Base-by-base conservation (phyloP, 805 yeast genomes). In the Lipomyces spencermartinsiae region DNA sequence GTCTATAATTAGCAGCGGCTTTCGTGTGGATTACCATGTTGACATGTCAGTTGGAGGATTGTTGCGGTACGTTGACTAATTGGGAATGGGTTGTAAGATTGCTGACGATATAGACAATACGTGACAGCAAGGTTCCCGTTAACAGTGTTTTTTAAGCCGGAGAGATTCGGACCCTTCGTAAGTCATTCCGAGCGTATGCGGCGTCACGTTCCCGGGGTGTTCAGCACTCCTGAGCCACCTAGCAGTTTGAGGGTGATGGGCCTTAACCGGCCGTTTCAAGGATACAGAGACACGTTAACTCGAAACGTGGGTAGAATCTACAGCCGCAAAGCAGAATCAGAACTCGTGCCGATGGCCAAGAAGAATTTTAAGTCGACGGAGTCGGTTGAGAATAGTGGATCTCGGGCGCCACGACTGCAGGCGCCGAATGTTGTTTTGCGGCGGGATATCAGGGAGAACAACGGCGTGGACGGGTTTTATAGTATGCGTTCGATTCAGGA, bases 1-100 rank as follows among this genome's bases (percentile, higher is more conserved):
- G 25, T 49, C 65, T 14, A 37, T 62, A n/a, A 29, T 33, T 12
- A 19, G 35, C 43, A n/a, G 9, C 14, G 31, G 31, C n/a, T 62
- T 62, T 33, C 35, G 33, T n/a, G 65, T 57, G 39, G 34, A 49
- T 55, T 62, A 62, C 14, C 34, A 33, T 16, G 34, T 51, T 25
- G 62, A 62, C 22, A 62, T 62, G 10, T 19, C 37, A 7, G 61
- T 43, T 16, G 65, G 65, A 3, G 61, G 58, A 29, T 61, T 14
- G 16, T 31, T 61, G 10, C 63, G 64, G 63, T 54, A 25, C 19
- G 34, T 7, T 10, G 35, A 25, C n/a, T 25, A 4, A 4, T 4
- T 16, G 3, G 33, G 7, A 25, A 22, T n/a, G 54, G 22, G 12
- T 25, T 53, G 34, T 25, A 8, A n/a, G 4, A 12, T 22, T 53